Evolutionary conservation across 371 early-diverging fungal genomes (phyloP).

Genomic region (Batkoa obscura): DNA sequence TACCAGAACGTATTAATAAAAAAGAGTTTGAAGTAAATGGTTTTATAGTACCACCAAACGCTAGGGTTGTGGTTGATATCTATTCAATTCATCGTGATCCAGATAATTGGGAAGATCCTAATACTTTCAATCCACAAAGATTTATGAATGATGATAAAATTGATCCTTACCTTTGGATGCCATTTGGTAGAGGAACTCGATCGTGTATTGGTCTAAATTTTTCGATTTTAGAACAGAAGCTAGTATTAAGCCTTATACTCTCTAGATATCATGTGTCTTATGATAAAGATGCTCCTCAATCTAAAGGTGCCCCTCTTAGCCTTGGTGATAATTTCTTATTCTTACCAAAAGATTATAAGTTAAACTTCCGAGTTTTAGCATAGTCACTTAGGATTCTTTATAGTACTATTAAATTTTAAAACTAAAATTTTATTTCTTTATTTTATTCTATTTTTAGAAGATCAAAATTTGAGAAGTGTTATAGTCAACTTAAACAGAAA

Average conservation of each 20-base stretch:
- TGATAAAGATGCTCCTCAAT: too few species aligned
- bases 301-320: too few species aligned
- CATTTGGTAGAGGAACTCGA: conserved; percentile 11
- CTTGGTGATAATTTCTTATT: too few species aligned
- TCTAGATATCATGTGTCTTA: not conserved
- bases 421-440: too few species aligned
- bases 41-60: not conserved
- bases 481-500: too few species aligned
- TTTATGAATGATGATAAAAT: conserved; percentile 4
- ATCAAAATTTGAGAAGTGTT: too few species aligned
- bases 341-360: too few species aligned
- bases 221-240: conserved; percentile 26
- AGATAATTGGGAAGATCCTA: conserved; percentile 14
- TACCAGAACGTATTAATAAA: not conserved
- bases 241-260: conserved; percentile 22
- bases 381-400: too few species aligned
- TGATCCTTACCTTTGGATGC: not conserved
- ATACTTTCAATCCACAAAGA: conserved; percentile 15
- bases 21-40: not conserved
- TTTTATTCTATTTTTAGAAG: too few species aligned
- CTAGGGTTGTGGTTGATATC: not conserved
- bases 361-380: too few species aligned
- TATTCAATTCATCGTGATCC: conserved; percentile 1
- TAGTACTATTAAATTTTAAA: too few species aligned
- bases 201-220: conserved; percentile 36